Conservation (phyloP, 179 eudicot species). For the Spinacia oleracea region DNA sequence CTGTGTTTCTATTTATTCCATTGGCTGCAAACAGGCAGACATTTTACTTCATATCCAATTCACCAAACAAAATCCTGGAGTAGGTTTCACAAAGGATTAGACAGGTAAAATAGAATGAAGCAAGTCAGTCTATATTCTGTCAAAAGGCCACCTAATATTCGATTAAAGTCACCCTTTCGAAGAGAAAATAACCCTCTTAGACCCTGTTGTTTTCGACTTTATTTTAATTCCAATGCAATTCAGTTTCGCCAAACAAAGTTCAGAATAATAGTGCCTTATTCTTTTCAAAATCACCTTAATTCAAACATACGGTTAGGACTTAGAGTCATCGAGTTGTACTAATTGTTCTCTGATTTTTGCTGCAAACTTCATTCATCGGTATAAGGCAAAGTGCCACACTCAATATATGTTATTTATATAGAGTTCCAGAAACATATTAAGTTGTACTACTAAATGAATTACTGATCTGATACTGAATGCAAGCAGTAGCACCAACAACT, state of each 20-base stretch:
- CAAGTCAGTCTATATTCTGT: neutral
- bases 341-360: too few relatives aligned
- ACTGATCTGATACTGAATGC: neutral
- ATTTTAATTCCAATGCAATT: too few relatives aligned
- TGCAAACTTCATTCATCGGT: too few relatives aligned
- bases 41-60: neutral
- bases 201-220: too few relatives aligned
- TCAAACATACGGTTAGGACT: neutral
- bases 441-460: neutral
- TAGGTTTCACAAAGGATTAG: neutral
- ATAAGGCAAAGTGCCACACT: too few relatives aligned
- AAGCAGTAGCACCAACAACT: neutral
- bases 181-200: too few relatives aligned
- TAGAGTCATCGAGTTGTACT: too few relatives aligned
- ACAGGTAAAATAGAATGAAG: too few relatives aligned
- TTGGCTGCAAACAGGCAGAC: slow-evolving; percentile 1
- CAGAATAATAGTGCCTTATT: too few relatives aligned
- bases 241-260: too few relatives aligned
- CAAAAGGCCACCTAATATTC: neutral
- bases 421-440: too few relatives aligned
- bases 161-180: neutral
- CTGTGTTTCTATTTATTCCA: neutral
- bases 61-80: neutral
- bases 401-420: too few relatives aligned
- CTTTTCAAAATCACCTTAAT: neutral